Conservation (phyloP, 495 filamentous ascomycete genomes). For the Talaromyces thailandensis region DNA sequence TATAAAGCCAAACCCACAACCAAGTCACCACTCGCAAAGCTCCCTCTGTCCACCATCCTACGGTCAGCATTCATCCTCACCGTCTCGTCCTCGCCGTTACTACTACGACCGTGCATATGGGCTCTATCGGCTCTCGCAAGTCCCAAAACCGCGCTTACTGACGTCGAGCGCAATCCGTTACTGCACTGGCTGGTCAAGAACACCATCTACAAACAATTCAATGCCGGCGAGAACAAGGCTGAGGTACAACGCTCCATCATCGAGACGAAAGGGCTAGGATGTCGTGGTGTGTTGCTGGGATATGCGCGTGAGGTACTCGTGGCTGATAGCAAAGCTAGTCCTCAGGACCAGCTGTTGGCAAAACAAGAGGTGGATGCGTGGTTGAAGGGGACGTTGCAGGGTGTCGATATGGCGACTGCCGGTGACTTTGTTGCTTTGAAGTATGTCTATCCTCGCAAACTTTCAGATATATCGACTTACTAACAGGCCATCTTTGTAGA, state of each 20-base stretch:
- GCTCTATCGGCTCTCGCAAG: slow-evolving; percentile 63
- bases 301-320: slow-evolving; percentile 40
- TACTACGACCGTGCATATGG: slow-evolving; percentile 62
- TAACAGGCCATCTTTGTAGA: slow-evolving; percentile 18
- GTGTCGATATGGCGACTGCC: slow-evolving; percentile 59
- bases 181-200: slow-evolving; percentile 36
- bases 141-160: slow-evolving; percentile 45
- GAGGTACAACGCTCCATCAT: slow-evolving; percentile 36
- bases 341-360: slow-evolving; percentile 25
- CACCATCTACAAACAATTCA: slow-evolving; percentile 43
- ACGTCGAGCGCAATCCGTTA: slow-evolving; percentile 37
- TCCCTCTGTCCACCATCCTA: slow-evolving; percentile 65
- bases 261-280: slow-evolving; percentile 35
- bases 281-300: slow-evolving; percentile 37
- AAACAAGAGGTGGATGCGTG: slow-evolving; percentile 60
- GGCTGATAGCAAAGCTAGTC: slow-evolving; percentile 24
- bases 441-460: slow-evolving; percentile 34
- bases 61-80: slow-evolving; percentile 71
- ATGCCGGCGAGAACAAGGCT: slow-evolving; percentile 37
- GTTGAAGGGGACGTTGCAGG: slow-evolving; percentile 66
- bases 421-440: slow-evolving; percentile 88
- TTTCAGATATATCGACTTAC: slow-evolving; percentile 3
- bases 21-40: slow-evolving; percentile 52
- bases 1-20: background rate
- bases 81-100: slow-evolving; percentile 66